A percentile compares a stretch with the other conserved stretches of the same genome.
Conservation (phyloP, 768 basidiomycete species). For the Lentinula edodes region DNA sequence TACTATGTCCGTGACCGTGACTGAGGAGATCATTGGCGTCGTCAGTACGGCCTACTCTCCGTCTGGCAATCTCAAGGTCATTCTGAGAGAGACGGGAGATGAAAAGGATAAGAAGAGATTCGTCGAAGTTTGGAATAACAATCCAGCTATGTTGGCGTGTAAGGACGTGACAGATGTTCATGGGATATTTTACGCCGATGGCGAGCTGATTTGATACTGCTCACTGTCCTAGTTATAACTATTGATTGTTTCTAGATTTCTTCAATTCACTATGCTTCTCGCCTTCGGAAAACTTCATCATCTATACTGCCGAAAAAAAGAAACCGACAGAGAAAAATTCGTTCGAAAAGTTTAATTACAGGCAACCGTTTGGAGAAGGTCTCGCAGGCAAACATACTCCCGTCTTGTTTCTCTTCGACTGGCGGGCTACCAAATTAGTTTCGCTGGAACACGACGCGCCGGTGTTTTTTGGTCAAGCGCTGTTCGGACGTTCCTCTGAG, state of each 20-base stretch:
- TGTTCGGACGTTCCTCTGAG: conserved; percentile 35
- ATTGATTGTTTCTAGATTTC: conserved; percentile 32
- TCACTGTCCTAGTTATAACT: not conserved
- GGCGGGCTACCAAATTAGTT: conserved; percentile 22
- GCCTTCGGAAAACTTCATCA: conserved; percentile 41
- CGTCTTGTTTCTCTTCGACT: conserved; percentile 47
- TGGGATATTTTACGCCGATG: conserved; percentile 58
- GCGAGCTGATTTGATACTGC: conserved; percentile 23
- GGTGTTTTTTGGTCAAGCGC: conserved; percentile 49
- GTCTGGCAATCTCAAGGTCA: conserved; percentile 33
- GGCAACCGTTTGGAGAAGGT: conserved; percentile 60
- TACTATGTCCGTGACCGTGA: conserved; percentile 15
- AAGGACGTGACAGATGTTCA: conserved; percentile 55
- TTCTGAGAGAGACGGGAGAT: conserved; percentile 34
- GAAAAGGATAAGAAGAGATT: conserved; percentile 40
- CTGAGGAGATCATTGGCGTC: conserved; percentile 34
- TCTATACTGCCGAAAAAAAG: conserved; percentile 54
- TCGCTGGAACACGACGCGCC: conserved; percentile 12
- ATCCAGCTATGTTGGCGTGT: conserved; percentile 33
- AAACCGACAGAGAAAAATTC: conserved; percentile 24
- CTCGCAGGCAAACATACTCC: conserved; percentile 49
- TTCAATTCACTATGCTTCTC: conserved; percentile 50
- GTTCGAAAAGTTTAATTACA: conserved; percentile 43
- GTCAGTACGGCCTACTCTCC: conserved; percentile 35
- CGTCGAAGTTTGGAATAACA: conserved; percentile 55